A percentile compares a stretch with the other conserved stretches of the same genome.
phyloP scores from a whole-genome alignment of 2,329 filamentous ascomycete species.

The Aspergillus sp. region DNA sequence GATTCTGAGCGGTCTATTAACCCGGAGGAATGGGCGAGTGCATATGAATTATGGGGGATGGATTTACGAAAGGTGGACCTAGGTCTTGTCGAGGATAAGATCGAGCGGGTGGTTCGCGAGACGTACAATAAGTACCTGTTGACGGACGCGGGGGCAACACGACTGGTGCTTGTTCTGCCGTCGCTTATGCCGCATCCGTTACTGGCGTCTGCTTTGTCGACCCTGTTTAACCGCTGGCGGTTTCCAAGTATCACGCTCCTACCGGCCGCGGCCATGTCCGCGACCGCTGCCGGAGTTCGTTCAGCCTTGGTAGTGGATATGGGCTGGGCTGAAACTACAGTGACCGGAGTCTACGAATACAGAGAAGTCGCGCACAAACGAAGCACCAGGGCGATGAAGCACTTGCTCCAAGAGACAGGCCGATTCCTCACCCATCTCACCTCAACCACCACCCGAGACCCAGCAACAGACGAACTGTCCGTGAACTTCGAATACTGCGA shows the following conservation, averaged over 20 bases:
- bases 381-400: constrained; percentile 67
- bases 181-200: constrained; percentile 70
- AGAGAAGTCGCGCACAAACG: constrained; percentile 67
- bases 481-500: constrained; percentile 74
- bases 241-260: constrained; percentile 74
- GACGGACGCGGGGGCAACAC: constrained; percentile 58
- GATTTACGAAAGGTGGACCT: constrained; percentile 69
- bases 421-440: constrained; percentile 23
- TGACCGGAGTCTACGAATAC: constrained; percentile 86
- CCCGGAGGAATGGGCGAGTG: constrained; percentile 38
- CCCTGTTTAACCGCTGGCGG: constrained; percentile 74
- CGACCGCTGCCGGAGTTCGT: constrained; percentile 73
- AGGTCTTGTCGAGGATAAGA: constrained; percentile 74
- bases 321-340: constrained; percentile 83
- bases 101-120: constrained; percentile 75
- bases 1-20: constrained; percentile 30
- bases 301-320: constrained; percentile 84
- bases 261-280: constrained; percentile 65
- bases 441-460: constrained; percentile 19
- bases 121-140: constrained; percentile 70
- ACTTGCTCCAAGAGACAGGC: constrained; percentile 63
- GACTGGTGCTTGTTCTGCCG: constrained; percentile 68
- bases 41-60: constrained; percentile 67
- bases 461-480: constrained; percentile 31
- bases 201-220: constrained; percentile 66